phyloP scores from a whole-genome alignment of 345 rosid genomes.

The Bruguiera sexangula region DNA sequence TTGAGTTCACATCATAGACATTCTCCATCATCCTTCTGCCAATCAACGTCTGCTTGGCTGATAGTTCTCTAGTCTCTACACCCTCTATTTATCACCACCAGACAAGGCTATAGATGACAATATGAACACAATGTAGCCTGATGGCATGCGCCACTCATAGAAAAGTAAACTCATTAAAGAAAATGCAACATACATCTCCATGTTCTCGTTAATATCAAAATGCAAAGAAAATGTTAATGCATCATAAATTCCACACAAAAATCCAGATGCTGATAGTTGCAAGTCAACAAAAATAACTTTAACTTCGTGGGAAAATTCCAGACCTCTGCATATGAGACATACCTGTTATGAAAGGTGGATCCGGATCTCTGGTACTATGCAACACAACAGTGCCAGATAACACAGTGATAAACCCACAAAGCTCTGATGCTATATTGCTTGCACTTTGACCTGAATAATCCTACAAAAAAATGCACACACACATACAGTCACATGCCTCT shows the following conservation, averaged over 20 bases:
- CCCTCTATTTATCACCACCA: no score
- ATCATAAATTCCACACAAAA: not conserved
- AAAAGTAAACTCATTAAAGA: no score
- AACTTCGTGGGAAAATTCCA: not conserved
- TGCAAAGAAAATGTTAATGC: not conserved
- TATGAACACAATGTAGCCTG: no score
- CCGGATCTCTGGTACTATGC: conserved; percentile 69
- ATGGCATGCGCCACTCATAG: no score
- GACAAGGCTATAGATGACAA: no score
- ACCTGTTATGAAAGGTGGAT: conserved; percentile 61
- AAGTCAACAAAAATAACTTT: not conserved
- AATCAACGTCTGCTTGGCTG: no score
- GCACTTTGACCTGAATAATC: conserved; percentile 76
- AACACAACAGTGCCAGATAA: conserved; percentile 66
- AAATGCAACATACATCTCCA: no score
- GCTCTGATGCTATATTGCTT: conserved; percentile 66
- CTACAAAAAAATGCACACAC: conserved; percentile 25
- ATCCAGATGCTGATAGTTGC: not conserved
- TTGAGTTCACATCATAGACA: no score
- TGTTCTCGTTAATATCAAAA: not conserved
- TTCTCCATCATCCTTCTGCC: no score
- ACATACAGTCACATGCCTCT: not conserved
- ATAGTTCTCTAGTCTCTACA: no score
- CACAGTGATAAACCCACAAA: conserved; percentile 71
- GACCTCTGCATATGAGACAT: conserved; percentile 3